Evolutionary conservation across 257 asterid genomes (phyloP).

Genomic region (Cinchona pubescens): DNA sequence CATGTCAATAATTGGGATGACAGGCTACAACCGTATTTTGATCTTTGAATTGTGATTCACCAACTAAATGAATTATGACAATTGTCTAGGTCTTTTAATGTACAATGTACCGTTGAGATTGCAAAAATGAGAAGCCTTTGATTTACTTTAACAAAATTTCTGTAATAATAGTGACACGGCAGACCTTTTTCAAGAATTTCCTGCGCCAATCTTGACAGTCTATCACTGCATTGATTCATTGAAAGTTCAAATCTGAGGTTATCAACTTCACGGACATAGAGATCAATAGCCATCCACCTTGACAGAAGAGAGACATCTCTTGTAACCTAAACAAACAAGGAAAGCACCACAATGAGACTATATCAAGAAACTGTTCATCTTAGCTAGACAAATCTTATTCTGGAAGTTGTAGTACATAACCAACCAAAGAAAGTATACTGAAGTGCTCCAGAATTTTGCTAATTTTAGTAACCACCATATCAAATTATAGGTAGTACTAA

Average conservation of each 20-base stretch:
- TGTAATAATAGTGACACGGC: slow-evolving; percentile 4
- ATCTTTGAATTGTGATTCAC: neutral
- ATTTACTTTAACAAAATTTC: too few relatives aligned
- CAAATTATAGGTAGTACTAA: neutral
- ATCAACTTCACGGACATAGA: slow-evolving; percentile 79
- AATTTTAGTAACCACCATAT: neutral
- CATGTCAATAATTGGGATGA: neutral
- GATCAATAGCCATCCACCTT: slow-evolving; percentile 99
- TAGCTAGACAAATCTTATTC: too few relatives aligned
- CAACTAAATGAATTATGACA: neutral
- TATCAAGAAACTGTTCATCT: slow-evolving; percentile 11
- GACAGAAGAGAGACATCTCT: slow-evolving; percentile 83
- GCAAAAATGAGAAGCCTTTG: too few relatives aligned
- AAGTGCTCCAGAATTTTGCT: neutral
- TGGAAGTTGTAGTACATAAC: neutral
- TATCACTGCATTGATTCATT: slow-evolving; percentile 70
- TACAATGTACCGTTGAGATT: too few relatives aligned
- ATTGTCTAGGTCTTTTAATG: neutral
- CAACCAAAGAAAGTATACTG: neutral
- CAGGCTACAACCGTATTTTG: neutral
- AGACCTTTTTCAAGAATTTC: slow-evolving; percentile 79
- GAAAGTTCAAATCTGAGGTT: slow-evolving; percentile 94
- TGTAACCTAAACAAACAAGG: slow-evolving; percentile 60
- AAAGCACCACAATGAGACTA: slow-evolving; percentile 17
- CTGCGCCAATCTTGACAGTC: slow-evolving; percentile 64